Evolutionary conservation across 805 yeast species (phyloP).

Genomic region (Starmerella khaoyaiensis): DNA sequence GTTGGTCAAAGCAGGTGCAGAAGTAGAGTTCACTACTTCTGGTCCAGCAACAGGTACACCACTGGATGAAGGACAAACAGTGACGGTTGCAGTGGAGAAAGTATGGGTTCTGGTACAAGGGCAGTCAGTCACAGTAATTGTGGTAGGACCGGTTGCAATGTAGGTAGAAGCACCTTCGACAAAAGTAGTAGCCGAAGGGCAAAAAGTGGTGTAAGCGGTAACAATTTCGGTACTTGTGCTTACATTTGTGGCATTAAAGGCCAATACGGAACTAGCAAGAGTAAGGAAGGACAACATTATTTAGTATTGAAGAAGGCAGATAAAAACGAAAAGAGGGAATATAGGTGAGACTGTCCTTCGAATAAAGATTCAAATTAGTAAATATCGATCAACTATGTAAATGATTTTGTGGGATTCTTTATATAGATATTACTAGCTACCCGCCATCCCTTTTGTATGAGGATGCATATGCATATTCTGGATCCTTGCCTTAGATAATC

Average conservation of each 20-base stretch:
- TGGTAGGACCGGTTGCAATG: slow-evolving; percentile 67
- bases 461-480: not conserved
- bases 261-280: slow-evolving; percentile 4
- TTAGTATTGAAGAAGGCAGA: not conserved
- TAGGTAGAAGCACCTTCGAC: slow-evolving; percentile 54
- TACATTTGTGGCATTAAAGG: slow-evolving; percentile 3
- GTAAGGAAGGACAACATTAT: slow-evolving; percentile 19
- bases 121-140: slow-evolving; percentile 74
- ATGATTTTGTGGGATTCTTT: not conserved
- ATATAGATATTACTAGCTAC: not conserved
- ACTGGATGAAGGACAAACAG: slow-evolving; percentile 16
- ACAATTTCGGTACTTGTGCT: slow-evolving; percentile 18
- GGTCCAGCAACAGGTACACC: slow-evolving; percentile 2
- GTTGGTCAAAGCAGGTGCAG: slow-evolving; percentile 32
- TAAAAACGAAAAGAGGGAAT: slow-evolving; percentile 8
- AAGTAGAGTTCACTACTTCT: slow-evolving; percentile 3
- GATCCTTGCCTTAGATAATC: not conserved
- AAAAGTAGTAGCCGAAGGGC: slow-evolving; percentile 61
- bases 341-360: not conserved
- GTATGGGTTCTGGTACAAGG: slow-evolving; percentile 49
- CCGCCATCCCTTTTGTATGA: slow-evolving; percentile 2
- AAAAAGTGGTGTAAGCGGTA: slow-evolving; percentile 27
- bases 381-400: too few species aligned
- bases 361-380: too few species aligned
- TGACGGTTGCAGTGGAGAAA: slow-evolving; percentile 19